These are phyloP conservation scores for Zanthoxylum bungeanum DNA, from an alignment of 345 rosid genomes.

Conservation along the genomic window DNA sequence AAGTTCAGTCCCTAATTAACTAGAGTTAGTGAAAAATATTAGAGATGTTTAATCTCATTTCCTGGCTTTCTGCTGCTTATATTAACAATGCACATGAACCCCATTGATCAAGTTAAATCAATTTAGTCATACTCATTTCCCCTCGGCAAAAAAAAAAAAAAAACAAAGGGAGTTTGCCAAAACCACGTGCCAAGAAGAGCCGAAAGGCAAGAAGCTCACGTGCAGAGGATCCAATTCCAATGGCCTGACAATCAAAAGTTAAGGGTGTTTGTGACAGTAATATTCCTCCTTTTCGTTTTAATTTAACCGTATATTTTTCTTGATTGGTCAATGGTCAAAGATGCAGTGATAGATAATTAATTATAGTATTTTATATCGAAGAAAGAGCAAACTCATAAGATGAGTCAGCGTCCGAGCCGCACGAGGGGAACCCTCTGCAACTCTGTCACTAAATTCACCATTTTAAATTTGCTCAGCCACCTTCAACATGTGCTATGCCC, in stretches of 20 bases:
- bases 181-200: constrained; percentile 45
- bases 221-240: constrained; percentile 48
- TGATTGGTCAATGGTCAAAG: constrained; percentile 55
- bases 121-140: too few relatives aligned
- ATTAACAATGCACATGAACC: not conserved
- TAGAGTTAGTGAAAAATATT: not conserved
- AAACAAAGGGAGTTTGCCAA: not conserved
- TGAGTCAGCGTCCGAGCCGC: constrained; percentile 56
- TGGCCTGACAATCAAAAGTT: constrained; percentile 3
- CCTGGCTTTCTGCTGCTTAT: not conserved
- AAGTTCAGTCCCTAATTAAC: not conserved
- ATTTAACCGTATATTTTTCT: not conserved
- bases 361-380: not conserved
- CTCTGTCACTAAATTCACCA: constrained; percentile 13
- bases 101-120: not conserved
- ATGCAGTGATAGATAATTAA: constrained; percentile 8
- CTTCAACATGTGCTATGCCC: constrained; percentile 16
- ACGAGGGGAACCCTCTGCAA: constrained; percentile 55
- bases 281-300: not conserved
- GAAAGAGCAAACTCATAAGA: not conserved
- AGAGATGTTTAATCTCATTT: not conserved
- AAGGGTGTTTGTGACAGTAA: constrained; percentile 19
- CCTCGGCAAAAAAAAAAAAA: too few relatives aligned
- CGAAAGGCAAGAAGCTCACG: constrained; percentile 37
- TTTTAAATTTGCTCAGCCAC: constrained; percentile 2